A percentile compares a stretch with the other conserved stretches of the same genome.
phyloP scores from a whole-genome alignment of 78 protist species.

The Speleostelium caveatum region DNA sequence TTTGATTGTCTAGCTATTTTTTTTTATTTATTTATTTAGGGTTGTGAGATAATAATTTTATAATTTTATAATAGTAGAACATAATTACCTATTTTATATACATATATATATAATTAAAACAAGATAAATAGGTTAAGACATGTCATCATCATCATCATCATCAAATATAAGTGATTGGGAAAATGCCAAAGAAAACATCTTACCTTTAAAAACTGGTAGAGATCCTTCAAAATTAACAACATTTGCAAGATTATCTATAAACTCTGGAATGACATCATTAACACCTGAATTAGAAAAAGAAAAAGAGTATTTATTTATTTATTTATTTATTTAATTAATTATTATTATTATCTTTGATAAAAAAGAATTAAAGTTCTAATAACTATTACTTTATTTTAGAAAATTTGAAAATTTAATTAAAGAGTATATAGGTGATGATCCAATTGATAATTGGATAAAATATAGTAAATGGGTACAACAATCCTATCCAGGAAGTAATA shows the following conservation, averaged over 20 bases:
- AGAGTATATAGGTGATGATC: constrained; percentile 77
- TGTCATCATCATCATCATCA: neutral
- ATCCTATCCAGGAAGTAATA: constrained; percentile 60
- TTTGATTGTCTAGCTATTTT: too few relatives aligned
- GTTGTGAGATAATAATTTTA: too few relatives aligned
- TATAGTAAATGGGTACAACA: constrained; percentile 80
- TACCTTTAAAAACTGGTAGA: constrained; percentile 79
- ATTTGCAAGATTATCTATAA: neutral
- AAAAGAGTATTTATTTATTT: constrained; percentile 26
- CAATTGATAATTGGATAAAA: constrained; percentile 68
- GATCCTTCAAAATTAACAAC: constrained; percentile 74
- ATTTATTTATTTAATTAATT: neutral
- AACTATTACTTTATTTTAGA: too few relatives aligned
- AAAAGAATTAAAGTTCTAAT: too few relatives aligned
- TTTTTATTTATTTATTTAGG: too few relatives aligned
- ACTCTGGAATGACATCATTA: neutral
- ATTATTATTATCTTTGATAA: neutral
- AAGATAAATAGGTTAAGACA: neutral
- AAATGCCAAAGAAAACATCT: constrained; percentile 70
- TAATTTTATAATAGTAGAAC: too few relatives aligned
- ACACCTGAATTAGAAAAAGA: constrained; percentile 39
- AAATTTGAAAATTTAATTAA: constrained; percentile 55
- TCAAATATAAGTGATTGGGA: constrained; percentile 80
- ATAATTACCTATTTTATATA: neutral
- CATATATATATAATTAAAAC: too few relatives aligned